Evolutionary conservation across 1,284 basidiomycete species (phyloP), one percentile per base, ranked within the genome.

Genomic region (Athelia sp.): DNA sequence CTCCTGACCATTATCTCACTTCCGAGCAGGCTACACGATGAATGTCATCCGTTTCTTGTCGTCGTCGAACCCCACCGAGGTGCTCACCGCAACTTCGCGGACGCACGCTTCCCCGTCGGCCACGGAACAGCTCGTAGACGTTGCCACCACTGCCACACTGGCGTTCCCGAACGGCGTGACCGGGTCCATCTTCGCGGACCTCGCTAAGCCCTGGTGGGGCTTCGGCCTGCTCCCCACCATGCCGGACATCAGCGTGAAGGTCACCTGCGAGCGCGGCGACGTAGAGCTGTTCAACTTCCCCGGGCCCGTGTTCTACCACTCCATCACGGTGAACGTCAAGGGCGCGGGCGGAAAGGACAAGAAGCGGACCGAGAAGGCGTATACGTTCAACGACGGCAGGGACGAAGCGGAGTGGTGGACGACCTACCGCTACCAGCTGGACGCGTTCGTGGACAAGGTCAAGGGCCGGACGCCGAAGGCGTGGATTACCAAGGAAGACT

Each of bases 371-470:
- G 72, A 80, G 60, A 76, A 72, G 59, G 73, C 62, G 15, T 79
- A 76, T 52, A 68, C 54, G 44, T 69, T 70, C 52, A 57, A 60
- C 9, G 64, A 63, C 9, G 62, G 45, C 2, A 68, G 68, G 15
- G 69, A 69, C 50, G 79, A 76, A 2, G 72, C 79, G 54, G 69
- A 67, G 8, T 79, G 75, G 71, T 82, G 81, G 80, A 62, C 72
- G 32, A 74, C 81, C 54, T 83, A 82, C 60, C 69, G 79, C n/a
- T 80, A 79, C 52, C 79, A 82, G 59, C 65, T 84, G 32, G 79
- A 81, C 60, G 78, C 75, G 8, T 78, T 83, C 52, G 73, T 82
- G 14, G 75, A 82, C 58, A 70, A 70, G 51, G 53, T 84, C 4
- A 72, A 72, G 32, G 78, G 76, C 11, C 67, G 77, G 34, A 64